Evolutionary conservation across 495 filamentous ascomycete species (phyloP), one percentile per base, ranked within the genome.

Genomic region (Talaromyces stipitatus): DNA sequence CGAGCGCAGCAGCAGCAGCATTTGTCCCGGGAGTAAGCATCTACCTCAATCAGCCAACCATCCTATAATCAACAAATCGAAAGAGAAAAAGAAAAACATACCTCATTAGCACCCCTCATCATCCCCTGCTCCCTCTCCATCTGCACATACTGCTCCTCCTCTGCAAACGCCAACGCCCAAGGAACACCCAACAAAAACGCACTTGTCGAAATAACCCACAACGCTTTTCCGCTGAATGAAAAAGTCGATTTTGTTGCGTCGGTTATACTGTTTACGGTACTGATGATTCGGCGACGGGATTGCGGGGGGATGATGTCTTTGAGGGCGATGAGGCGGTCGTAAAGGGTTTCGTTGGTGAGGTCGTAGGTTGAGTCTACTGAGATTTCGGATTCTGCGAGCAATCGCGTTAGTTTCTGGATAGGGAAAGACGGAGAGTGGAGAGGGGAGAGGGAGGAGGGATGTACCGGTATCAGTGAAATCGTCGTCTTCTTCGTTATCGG

Each of bases 71-170:
- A 14, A n/a, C 11, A n/a, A 27, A 26, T 23, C 6, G 27, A 9
- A 16, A 26, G 32, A 28, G 11, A 43, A 28, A 45, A 56, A 46
- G 14, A 30, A 57, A 59, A 56, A 78, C 81, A 64, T 71, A 85
- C 84, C 74, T 86, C 82, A 65, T 83, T 83, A 57, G 80, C 88
- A 70, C 85, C 82, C 80, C 89, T 83, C 81, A 95, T 92, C 88
- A 95, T 92, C 71, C 86, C 84, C 85, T 92, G 87, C 78, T 97
- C 92, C 73, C 88, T 85, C 82, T 97, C 94, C 90, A 94, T 91
- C 80, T 96, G 92, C 58, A 89, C 76, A 66, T 94, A 81, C 78
- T 95, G 86, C 79, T 97, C 91, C 73, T 99, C 94, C 78, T 99
- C 95, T 53, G 87, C 83, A 72, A 89, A 90, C 43, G 91, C 91